These are phyloP conservation scores for Wickerhamomyces bisporus DNA, from an alignment of 805 yeast genomes.

Conservation along the genomic window DNA sequence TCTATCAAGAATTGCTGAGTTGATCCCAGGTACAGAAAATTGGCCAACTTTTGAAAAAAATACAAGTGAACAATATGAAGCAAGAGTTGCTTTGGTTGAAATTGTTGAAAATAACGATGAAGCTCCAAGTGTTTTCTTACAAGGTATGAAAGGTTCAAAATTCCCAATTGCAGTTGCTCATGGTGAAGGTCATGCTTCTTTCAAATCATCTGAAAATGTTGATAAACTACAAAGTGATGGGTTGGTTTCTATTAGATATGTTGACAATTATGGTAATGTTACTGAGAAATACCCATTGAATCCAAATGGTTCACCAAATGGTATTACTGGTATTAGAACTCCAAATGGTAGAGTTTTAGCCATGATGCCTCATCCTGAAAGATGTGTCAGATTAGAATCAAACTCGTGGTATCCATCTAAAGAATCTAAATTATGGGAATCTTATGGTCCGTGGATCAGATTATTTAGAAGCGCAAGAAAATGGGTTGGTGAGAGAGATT, in stretches of 20 bases:
- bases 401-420: constrained; percentile 87
- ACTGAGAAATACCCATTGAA: constrained; percentile 87
- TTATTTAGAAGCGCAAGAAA: constrained; percentile 88
- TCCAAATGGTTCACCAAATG: constrained; percentile 94
- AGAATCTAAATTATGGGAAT: constrained; percentile 58
- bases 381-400: constrained; percentile 80
- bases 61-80: constrained; percentile 91
- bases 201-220: constrained; percentile 42
- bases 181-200: constrained; percentile 93
- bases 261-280: constrained; percentile 84
- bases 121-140: constrained; percentile 60
- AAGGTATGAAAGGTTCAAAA: constrained; percentile 89
- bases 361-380: constrained; percentile 99
- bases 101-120: constrained; percentile 50
- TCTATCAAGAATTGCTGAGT: constrained; percentile 73
- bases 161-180: constrained; percentile 98
- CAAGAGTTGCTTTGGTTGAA: constrained; percentile 87
- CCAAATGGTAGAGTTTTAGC: constrained; percentile 95
- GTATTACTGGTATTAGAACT: constrained; percentile 87
- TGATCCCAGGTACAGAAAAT: constrained; percentile 89
- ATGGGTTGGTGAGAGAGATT: constrained; percentile 62
- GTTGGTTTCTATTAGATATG: constrained; percentile 68
- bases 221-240: constrained; percentile 45
- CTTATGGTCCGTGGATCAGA: constrained; percentile 93
- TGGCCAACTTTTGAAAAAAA: constrained; percentile 97